Conservation (phyloP, 75 land plant genomes). For the Sequoia sempervirens region DNA sequence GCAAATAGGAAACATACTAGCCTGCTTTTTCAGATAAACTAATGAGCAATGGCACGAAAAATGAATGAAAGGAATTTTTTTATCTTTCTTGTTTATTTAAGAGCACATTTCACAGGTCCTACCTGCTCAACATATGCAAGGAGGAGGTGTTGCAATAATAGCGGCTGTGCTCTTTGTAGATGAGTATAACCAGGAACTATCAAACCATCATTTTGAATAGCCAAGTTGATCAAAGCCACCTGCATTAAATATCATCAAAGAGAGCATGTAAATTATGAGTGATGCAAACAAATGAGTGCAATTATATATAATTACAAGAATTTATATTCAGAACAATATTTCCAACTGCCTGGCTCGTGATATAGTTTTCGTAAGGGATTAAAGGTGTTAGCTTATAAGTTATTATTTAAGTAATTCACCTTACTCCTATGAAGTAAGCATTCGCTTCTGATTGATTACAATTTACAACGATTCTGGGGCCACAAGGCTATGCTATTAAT, state of each 20-base stretch:
- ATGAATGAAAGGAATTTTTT: not conserved
- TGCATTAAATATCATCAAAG: constrained; percentile 18
- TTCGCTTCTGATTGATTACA: not conserved
- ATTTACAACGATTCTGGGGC: not conserved
- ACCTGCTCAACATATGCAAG: constrained; percentile 97
- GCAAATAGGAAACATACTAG: not conserved
- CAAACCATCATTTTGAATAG: constrained; percentile 64
- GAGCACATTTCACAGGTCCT: not conserved
- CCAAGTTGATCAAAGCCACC: constrained; percentile 70
- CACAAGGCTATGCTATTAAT: not conserved
- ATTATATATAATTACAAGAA: not conserved
- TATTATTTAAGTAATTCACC: not conserved
- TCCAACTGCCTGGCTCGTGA: not conserved
- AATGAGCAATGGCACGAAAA: not conserved
- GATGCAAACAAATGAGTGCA: not conserved
- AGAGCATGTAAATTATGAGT: not conserved
- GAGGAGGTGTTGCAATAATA: constrained; percentile 83
- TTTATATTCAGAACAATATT: not conserved
- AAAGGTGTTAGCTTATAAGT: not conserved
- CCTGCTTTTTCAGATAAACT: not conserved
- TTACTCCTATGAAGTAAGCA: not conserved
- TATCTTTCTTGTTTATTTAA: not conserved
- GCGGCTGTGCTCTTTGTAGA: constrained; percentile 93
- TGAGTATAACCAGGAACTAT: constrained; percentile 98
- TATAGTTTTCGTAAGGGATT: not conserved